A percentile compares a stretch with the other conserved stretches of the same genome.
Evolutionary conservation across 2,329 filamentous ascomycete species (phyloP).

Genomic region (Cladophialophora exuberans): DNA sequence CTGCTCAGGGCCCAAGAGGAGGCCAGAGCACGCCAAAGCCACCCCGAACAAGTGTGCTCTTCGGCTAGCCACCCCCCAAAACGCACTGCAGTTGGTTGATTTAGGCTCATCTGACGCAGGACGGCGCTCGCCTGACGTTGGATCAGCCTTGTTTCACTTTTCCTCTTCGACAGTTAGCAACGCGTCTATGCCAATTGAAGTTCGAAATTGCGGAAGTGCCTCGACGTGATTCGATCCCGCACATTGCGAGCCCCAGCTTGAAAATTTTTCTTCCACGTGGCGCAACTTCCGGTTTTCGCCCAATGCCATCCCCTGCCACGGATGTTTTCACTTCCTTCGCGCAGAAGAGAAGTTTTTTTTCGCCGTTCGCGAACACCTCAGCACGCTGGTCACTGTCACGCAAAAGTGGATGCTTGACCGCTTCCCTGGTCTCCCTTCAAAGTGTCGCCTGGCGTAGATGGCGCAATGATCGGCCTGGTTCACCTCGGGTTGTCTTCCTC

Average conservation of each 20-base stretch:
- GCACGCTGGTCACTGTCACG: no score
- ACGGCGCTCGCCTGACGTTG: constrained; percentile 30
- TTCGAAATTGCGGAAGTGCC: constrained; percentile 15
- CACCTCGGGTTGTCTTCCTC: constrained; percentile 9
- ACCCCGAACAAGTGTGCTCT: no score
- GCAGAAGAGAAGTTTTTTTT: constrained; percentile 8
- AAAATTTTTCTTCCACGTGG: constrained; percentile 32
- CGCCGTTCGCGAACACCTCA: no score
- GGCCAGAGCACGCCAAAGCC: neutral
- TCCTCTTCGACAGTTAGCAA: constrained; percentile 11
- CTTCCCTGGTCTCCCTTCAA: neutral
- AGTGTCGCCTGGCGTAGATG: no score
- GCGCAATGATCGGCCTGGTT: constrained; percentile 23
- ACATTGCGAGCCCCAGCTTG: constrained; percentile 17
- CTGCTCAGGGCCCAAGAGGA: constrained; percentile 2
- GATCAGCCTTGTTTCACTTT: constrained; percentile 31
- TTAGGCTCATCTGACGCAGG: constrained; percentile 27
- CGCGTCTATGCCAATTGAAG: constrained; percentile 17
- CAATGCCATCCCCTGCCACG: neutral
- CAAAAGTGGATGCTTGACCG: neutral
- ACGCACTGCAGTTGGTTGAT: constrained; percentile 13
- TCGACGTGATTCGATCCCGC: constrained; percentile 28
- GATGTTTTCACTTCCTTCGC: constrained; percentile 1
- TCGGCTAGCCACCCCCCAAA: constrained; percentile 9
- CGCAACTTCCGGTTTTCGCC: neutral